These are phyloP conservation scores for Leccinum sublutescens DNA, from an alignment of 768 basidiomycete species.

Conservation along the genomic window DNA sequence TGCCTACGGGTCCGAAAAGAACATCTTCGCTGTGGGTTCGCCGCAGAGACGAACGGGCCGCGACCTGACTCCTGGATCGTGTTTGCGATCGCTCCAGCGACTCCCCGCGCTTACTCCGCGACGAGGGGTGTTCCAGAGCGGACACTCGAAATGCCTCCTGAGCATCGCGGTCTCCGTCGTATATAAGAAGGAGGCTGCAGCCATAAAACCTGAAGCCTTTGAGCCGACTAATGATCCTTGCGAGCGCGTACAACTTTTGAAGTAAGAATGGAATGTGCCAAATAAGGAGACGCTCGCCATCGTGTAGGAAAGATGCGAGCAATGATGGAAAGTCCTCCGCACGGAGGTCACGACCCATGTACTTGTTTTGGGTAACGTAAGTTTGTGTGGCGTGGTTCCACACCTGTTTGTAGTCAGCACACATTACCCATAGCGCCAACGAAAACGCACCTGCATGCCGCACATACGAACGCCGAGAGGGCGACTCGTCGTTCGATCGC, in stretches of 20 bases:
- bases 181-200: slow-evolving; percentile 93
- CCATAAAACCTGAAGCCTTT: slow-evolving; percentile 99
- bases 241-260: slow-evolving; percentile 91
- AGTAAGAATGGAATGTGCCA: slow-evolving; percentile 92
- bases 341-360: slow-evolving; percentile 87
- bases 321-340: slow-evolving; percentile 82
- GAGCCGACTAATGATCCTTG: slow-evolving; percentile 82
- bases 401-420: slow-evolving; percentile 53
- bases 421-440: not conserved
- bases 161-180: slow-evolving; percentile 89
- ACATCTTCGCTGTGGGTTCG: slow-evolving; percentile 82
- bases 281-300: slow-evolving; percentile 79
- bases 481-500: slow-evolving; percentile 92
- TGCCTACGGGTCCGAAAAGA: slow-evolving; percentile 61
- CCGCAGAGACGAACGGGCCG: slow-evolving; percentile 49
- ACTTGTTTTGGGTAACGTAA: slow-evolving; percentile 94
- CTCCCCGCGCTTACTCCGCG: slow-evolving; percentile 71
- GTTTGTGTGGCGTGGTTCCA: slow-evolving; percentile 86
- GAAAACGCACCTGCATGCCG: slow-evolving; percentile 89
- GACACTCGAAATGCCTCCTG: slow-evolving; percentile 72
- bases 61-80: slow-evolving; percentile 42
- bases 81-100: slow-evolving; percentile 61
- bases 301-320: slow-evolving; percentile 78
- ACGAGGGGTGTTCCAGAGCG: slow-evolving; percentile 61
- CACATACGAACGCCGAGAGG: slow-evolving; percentile 90